Evolutionary conservation across 495 filamentous ascomycete genomes (phyloP).

Genomic region (Penicillium ochrochloron): DNA sequence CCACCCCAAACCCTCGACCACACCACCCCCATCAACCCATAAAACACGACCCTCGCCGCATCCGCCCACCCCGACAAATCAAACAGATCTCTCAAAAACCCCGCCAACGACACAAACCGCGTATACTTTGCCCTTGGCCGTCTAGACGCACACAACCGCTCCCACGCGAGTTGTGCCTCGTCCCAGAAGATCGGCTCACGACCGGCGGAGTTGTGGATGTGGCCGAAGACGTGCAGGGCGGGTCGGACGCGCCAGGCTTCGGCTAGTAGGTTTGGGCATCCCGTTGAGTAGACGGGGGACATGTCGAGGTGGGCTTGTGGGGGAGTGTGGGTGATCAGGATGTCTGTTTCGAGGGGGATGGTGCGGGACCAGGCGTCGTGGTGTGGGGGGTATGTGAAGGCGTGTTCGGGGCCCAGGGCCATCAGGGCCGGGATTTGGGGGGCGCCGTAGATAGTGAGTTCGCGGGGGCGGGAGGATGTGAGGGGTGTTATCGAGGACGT

Average conservation of each 20-base stretch:
- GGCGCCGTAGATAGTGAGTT: conserved; percentile 63
- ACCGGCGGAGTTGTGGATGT: conserved; percentile 73
- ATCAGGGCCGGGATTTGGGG: conserved; percentile 65
- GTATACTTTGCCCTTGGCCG: conserved; percentile 33
- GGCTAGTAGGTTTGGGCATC: conserved; percentile 73
- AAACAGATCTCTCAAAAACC: conserved; percentile 57
- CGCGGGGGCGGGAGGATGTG: conserved; percentile 33
- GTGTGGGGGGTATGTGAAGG: conserved; percentile 66
- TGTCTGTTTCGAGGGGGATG: conserved; percentile 75
- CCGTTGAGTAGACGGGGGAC: conserved; percentile 58
- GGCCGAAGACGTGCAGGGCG: conserved; percentile 84
- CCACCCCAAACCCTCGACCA: conserved; percentile 76
- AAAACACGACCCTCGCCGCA: conserved; percentile 58
- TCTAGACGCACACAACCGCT: conserved; percentile 56
- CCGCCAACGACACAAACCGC: conserved; percentile 38
- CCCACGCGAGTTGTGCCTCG: conserved; percentile 72
- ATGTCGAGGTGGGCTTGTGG: conserved; percentile 77
- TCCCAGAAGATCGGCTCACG: conserved; percentile 77
- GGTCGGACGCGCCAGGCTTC: conserved; percentile 83
- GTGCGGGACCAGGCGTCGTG: conserved; percentile 66
- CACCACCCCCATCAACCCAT: conserved; percentile 66
- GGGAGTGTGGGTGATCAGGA: conserved; percentile 82
- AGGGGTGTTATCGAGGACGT: conserved; percentile 14
- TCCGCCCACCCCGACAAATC: conserved; percentile 65
- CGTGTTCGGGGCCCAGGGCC: conserved; percentile 61